A percentile compares a stretch with the other conserved stretches of the same genome.
Conservation (phyloP, 805 yeast genomes). For the Ogataea minuta region DNA sequence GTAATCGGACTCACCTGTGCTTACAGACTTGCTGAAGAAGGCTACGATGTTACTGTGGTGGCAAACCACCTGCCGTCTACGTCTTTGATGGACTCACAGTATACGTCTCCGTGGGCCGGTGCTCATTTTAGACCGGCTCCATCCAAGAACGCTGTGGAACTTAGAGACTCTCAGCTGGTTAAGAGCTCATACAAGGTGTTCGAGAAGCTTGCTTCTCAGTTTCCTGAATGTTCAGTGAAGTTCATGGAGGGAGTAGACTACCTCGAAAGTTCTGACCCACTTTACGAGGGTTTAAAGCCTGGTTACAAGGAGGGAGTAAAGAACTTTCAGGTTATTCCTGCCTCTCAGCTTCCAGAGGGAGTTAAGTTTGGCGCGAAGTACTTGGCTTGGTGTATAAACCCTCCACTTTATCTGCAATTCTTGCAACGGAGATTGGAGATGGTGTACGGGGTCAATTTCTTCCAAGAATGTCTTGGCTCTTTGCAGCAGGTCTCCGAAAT, state of each 20-base stretch:
- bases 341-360: slow-evolving; percentile 36
- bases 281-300: slow-evolving; percentile 33
- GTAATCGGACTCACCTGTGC: slow-evolving; percentile 60
- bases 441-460: slow-evolving; percentile 36
- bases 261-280: slow-evolving; percentile 45
- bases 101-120: slow-evolving; percentile 77
- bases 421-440: slow-evolving; percentile 38
- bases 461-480: slow-evolving; percentile 31
- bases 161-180: slow-evolving; percentile 45
- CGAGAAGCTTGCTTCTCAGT: slow-evolving; percentile 35
- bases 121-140: slow-evolving; percentile 76
- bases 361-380: slow-evolving; percentile 49
- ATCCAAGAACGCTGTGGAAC: slow-evolving; percentile 39
- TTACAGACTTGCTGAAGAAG: slow-evolving; percentile 39
- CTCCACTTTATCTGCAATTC: slow-evolving; percentile 54
- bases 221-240: slow-evolving; percentile 51
- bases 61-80: slow-evolving; percentile 43
- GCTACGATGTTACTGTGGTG: slow-evolving; percentile 37
- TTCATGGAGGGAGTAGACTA: slow-evolving; percentile 59
- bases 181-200: slow-evolving; percentile 48
- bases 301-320: slow-evolving; percentile 43
- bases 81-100: slow-evolving; percentile 21
- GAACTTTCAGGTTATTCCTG: slow-evolving; percentile 32
- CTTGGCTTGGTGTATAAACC: slow-evolving; percentile 56
- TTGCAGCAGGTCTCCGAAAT: slow-evolving; percentile 40